These are phyloP conservation scores for Penicillium nucicola DNA, from an alignment of 495 filamentous ascomycete genomes.

Conservation along the genomic window DNA sequence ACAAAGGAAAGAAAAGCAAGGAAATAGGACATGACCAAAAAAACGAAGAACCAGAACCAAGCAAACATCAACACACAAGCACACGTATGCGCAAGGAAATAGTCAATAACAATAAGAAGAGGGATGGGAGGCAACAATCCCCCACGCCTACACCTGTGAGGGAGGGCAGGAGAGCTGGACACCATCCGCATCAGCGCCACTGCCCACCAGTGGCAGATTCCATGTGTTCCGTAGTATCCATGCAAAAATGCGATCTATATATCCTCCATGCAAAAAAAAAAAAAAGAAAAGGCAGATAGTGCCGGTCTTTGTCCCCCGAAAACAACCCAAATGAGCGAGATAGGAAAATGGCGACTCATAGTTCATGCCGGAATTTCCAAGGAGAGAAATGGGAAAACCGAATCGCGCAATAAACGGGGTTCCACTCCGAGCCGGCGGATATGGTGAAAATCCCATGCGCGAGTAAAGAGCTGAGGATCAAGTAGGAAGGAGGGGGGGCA, in stretches of 20 bases:
- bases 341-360: neutral
- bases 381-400: neutral
- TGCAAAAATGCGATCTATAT: slow-evolving; percentile 32
- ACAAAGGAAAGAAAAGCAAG: slow-evolving; percentile 5
- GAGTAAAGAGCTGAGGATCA: slow-evolving; percentile 2
- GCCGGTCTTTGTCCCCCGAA: neutral
- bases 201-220: slow-evolving; percentile 35
- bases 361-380: neutral
- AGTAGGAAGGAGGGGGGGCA: neutral
- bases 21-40: slow-evolving; percentile 3
- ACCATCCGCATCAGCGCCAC: slow-evolving; percentile 25
- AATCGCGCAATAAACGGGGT: neutral
- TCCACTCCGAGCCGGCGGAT: slow-evolving; percentile 1
- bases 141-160: too few species aligned
- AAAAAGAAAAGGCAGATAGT: slow-evolving; percentile 4
- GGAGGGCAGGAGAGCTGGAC: neutral
- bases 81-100: slow-evolving; percentile 18
- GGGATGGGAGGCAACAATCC: slow-evolving; percentile 10
- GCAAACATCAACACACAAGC: slow-evolving; percentile 2
- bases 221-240: slow-evolving; percentile 23
- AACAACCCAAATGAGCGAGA: slow-evolving; percentile 9
- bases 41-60: slow-evolving; percentile 1
- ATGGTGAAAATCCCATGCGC: neutral
- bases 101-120: slow-evolving; percentile 2
- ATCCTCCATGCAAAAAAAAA: slow-evolving; percentile 21